These are phyloP conservation scores for Tolypocladium tundrense DNA, from an alignment of 2,329 filamentous ascomycete genomes.

Conservation along the genomic window DNA sequence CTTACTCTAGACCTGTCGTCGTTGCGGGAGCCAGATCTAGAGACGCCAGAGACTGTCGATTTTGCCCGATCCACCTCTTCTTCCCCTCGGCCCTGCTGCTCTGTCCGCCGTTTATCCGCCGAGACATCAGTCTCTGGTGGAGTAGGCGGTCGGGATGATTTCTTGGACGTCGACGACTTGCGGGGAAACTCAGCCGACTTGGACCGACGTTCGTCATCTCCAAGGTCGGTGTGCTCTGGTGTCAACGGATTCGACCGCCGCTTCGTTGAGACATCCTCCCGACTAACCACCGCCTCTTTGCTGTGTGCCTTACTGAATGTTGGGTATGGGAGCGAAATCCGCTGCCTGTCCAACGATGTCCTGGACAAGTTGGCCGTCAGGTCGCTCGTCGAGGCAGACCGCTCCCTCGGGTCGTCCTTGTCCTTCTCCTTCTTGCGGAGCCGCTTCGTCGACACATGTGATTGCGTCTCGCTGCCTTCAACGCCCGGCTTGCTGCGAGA, in stretches of 20 bases:
- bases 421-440: conserved; percentile 23
- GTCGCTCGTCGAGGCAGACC: conserved; percentile 32
- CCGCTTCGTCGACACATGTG: conserved; percentile 24
- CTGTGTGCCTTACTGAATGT: conserved; percentile 84
- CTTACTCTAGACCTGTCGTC: conserved; percentile 44
- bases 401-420: conserved; percentile 17
- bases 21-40: conserved; percentile 32
- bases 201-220: conserved; percentile 28
- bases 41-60: conserved; percentile 33
- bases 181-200: conserved; percentile 35
- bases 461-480: conserved; percentile 28
- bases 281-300: conserved; percentile 68
- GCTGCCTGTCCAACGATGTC: conserved; percentile 28
- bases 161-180: conserved; percentile 27
- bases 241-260: conserved; percentile 40
- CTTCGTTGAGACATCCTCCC: conserved; percentile 34
- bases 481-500: conserved; percentile 29
- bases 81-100: conserved; percentile 19
- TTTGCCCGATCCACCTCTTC: conserved; percentile 22
- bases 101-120: conserved; percentile 26
- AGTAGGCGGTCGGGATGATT: conserved; percentile 44
- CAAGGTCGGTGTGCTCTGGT: conserved; percentile 62
- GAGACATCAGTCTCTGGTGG: conserved; percentile 55
- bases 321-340: conserved; percentile 60
- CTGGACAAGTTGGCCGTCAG: conserved; percentile 36